Base-by-base conservation (phyloP, 805 yeast species). In the Metschnikowia picachoensis region DNA sequence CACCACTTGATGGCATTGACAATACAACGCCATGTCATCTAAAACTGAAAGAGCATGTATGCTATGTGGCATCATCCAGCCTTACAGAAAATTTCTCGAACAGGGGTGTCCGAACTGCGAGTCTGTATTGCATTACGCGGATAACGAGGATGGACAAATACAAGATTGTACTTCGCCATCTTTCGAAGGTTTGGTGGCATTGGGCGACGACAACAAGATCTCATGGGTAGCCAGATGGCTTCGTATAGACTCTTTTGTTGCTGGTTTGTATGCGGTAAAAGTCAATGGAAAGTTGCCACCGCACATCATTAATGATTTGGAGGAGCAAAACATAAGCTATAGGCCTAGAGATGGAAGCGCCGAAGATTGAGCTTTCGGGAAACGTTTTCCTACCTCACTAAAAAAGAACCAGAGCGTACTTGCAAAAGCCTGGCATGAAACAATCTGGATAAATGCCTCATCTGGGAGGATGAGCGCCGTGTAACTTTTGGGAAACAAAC, bases 181-280 rank as follows among this genome's bases (percentile, higher is more conserved):
- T 0, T 92, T 90, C 62, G 99, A 92, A 71, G 99, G 99, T 0
- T 72, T 87, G 30, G 95, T 92, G 5, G 97, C 97, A 2, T 75
- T 89, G 51, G 89, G 95, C 40, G 90, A 85, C 49, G 89, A 92
- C 41, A 71, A 67, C 57, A 79, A 81, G 42, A 79, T 76, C 31
- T 88, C 97, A 2, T 92, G 99, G 99, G 97, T 89, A 34, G 97
- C 97, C 13, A 81, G 87, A 61, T 92, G 99, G 99, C 72, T 92
- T 46, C 80, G 97, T 65, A 84, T 92, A 30, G 96, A 88, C 60
- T 84, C 87, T 14, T 88, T 89, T 62, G 83, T 81, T 17, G 87
- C 95, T 0, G 99, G 98, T 0, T 64, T 92, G 57, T 90, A 94
- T 58, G 99, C 99, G 1, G 95, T 91, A 29, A 87, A 92, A 60